phyloP scores from a whole-genome alignment of 2,329 filamentous ascomycete genomes.

The Chaetomiaceae sp. region DNA sequence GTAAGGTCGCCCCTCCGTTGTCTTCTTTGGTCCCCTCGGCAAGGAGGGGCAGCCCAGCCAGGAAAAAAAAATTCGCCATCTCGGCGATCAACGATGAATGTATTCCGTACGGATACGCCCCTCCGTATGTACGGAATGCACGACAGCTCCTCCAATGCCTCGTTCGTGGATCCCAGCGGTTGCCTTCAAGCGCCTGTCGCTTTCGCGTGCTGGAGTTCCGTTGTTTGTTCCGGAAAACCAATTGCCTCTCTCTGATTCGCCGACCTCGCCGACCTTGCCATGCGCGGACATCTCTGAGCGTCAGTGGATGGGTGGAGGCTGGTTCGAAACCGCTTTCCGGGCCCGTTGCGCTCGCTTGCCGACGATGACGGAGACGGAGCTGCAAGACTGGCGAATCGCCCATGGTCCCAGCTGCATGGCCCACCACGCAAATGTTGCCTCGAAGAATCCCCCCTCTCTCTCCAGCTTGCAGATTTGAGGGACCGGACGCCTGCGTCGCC shows the following conservation, averaged over 20 bases:
- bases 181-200: constrained; percentile 19
- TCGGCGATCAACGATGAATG: too few species aligned
- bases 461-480: constrained; percentile 12
- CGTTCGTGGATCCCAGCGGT: neutral
- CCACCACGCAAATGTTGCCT: constrained; percentile 8
- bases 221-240: constrained; percentile 19
- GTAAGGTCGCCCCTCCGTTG: constrained; percentile 3
- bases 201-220: constrained; percentile 19
- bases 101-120: too few species aligned
- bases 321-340: constrained; percentile 15
- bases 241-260: constrained; percentile 29
- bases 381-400: constrained; percentile 25
- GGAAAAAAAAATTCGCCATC: constrained; percentile 9
- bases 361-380: constrained; percentile 20
- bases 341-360: constrained; percentile 8
- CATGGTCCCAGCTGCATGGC: constrained; percentile 17
- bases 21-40: constrained; percentile 5
- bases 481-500: constrained; percentile 7
- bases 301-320: too few species aligned
- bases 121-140: too few species aligned
- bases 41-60: neutral
- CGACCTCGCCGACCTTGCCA: constrained; percentile 2
- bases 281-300: constrained; percentile 5
- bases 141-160: constrained; percentile 4
- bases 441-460: neutral